Percentiles rank a stretch among this genome's conserved stretches.
Evolutionary conservation across 495 filamentous ascomycete genomes (phyloP).

Genomic region (Aspergillus affinis): DNA sequence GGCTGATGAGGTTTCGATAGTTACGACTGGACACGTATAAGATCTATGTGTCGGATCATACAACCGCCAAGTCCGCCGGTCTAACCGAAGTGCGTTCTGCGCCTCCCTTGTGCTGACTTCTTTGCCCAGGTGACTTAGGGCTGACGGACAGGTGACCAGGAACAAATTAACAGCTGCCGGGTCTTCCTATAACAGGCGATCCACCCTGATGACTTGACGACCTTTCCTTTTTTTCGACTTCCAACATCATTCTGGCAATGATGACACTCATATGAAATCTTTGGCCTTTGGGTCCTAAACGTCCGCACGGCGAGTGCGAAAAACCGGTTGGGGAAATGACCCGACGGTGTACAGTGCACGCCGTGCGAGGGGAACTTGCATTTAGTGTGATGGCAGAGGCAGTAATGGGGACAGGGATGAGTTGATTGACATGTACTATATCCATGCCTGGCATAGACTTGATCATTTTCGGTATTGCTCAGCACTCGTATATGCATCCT

Average conservation of each 20-base stretch:
- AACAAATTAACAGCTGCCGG: slow-evolving; percentile 11
- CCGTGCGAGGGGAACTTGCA: neutral
- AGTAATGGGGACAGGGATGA: neutral
- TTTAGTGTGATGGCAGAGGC: neutral
- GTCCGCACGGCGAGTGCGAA: neutral
- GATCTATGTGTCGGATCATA: slow-evolving; percentile 12
- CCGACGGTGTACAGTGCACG: neutral
- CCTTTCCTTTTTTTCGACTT: neutral
- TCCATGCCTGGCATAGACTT: neutral
- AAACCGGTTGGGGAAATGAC: neutral
- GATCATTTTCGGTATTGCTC: neutral
- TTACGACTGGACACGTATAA: slow-evolving; percentile 13
- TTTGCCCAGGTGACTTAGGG: neutral
- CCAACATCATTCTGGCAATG: neutral
- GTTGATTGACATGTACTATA: neutral
- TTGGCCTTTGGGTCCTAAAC: neutral
- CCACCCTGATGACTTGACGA: neutral
- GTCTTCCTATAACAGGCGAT: neutral
- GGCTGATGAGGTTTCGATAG: neutral
- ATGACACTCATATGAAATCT: neutral
- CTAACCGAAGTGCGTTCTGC: slow-evolving; percentile 8
- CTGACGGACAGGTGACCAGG: slow-evolving; percentile 1
- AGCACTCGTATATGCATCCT: neutral
- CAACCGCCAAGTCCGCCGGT: neutral
- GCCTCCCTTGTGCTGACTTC: neutral